These are phyloP conservation scores for Euphorbia celastroides DNA, from an alignment of 441 rosid genomes.

Conservation along the genomic window DNA sequence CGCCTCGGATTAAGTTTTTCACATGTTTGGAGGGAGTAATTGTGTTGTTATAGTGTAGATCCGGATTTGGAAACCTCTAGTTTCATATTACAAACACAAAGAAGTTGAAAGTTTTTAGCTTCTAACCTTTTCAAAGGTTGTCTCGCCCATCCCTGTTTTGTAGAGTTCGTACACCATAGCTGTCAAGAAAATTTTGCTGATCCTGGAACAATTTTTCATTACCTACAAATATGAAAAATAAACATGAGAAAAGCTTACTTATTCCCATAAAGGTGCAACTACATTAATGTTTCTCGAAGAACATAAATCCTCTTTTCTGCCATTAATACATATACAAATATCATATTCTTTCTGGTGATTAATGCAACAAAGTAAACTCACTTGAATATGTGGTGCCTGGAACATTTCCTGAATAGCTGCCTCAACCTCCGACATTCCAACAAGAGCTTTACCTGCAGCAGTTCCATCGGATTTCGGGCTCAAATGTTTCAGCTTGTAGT, in stretches of 20 bases:
- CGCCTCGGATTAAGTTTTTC: neutral
- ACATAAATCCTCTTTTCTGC: neutral
- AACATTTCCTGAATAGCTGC: conserved; percentile 96
- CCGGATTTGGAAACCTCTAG: neutral
- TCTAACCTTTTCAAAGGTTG: conserved; percentile 74
- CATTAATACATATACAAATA: neutral
- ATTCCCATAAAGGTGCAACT: neutral
- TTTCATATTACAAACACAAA: conserved; percentile 1
- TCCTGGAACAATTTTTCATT: conserved; percentile 64
- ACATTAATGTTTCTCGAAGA: neutral
- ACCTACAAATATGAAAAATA: conserved; percentile 35
- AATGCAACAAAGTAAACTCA: conserved; percentile 29
- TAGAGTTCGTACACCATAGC: conserved; percentile 95
- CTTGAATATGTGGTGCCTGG: conserved; percentile 98
- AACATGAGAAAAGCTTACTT: conserved; percentile 3
- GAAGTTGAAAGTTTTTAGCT: conserved; percentile 8
- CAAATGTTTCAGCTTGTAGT: conserved; percentile 49
- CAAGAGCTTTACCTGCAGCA: conserved; percentile 52
- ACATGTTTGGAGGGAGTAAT: neutral
- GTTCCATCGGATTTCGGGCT: conserved; percentile 20
- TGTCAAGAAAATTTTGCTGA: conserved; percentile 78
- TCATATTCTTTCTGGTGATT: neutral
- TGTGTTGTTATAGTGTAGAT: neutral
- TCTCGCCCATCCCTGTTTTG: conserved; percentile 91
- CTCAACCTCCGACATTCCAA: conserved; percentile 78